phyloP scores from a whole-genome alignment of 1,284 basidiomycete species.

The Trichosporon coremiiforme region DNA sequence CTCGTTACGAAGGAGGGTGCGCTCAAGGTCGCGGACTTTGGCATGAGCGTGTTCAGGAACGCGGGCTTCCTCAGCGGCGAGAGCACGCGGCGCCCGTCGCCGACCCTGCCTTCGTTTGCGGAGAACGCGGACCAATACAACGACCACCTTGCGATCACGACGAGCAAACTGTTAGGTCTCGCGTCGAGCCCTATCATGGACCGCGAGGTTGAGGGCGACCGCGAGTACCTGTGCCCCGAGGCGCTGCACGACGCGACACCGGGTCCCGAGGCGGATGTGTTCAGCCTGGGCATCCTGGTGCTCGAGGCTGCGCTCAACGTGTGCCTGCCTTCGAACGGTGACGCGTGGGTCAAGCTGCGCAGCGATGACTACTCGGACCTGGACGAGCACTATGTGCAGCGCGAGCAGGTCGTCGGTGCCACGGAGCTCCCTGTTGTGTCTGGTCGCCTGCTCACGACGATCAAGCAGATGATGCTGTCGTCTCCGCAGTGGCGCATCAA shows the following conservation, averaged over 20 bases:
- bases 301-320: conserved; percentile 93
- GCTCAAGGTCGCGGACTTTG: conserved; percentile 97
- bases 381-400: conserved; percentile 58
- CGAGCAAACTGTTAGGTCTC: conserved; percentile 7
- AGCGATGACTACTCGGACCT: conserved; percentile 89
- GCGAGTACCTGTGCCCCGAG: conserved; percentile 94
- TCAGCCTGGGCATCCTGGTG: conserved; percentile 91
- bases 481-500: conserved; percentile 65
- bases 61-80: not conserved
- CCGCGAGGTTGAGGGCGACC: conserved; percentile 79
- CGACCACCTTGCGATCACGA: not conserved
- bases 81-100: conserved; percentile 8
- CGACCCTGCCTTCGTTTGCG: not conserved
- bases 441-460: conserved; percentile 66
- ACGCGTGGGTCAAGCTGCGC: conserved; percentile 90
- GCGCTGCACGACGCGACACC: conserved; percentile 78
- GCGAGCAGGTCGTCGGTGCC: conserved; percentile 26
- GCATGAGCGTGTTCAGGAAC: conserved; percentile 70
- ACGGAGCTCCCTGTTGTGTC: conserved; percentile 58
- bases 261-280: conserved; percentile 88
- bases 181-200: conserved; percentile 40
- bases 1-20: conserved; percentile 84
- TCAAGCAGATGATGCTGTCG: conserved; percentile 75
- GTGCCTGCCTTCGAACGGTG: conserved; percentile 81
- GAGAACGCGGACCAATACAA: not conserved